Evolutionary conservation across 2,329 filamentous ascomycete species (phyloP).

Genomic region (Colletotrichum caudatum): DNA sequence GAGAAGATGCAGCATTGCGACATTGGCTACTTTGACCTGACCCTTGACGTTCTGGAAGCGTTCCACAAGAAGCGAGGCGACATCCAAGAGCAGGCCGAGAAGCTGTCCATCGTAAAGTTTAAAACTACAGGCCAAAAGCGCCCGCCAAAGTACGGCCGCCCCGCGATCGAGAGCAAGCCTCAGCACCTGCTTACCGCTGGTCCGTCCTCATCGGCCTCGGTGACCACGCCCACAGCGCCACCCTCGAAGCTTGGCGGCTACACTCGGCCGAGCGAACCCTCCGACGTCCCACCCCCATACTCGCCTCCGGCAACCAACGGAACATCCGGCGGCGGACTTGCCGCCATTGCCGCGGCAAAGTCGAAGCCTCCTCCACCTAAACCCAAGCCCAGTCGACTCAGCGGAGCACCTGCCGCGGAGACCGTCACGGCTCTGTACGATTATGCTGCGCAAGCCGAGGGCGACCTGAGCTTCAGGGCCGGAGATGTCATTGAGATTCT

Average conservation of each 20-base stretch:
- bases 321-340: constrained; percentile 54
- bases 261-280: constrained; percentile 55
- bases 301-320: constrained; percentile 56
- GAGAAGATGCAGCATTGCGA: constrained; percentile 98
- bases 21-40: constrained; percentile 97
- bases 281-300: constrained; percentile 76
- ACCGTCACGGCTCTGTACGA: constrained; percentile 94
- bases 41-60: constrained; percentile 89
- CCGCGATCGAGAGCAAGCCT: constrained; percentile 62
- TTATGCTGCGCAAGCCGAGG: constrained; percentile 94
- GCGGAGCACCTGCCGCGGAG: constrained; percentile 74
- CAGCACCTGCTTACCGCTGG: constrained; percentile 66
- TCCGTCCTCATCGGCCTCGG: constrained; percentile 49
- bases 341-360: constrained; percentile 64
- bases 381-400: constrained; percentile 83
- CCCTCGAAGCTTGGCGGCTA: constrained; percentile 52
- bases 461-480: constrained; percentile 89
- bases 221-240: constrained; percentile 38
- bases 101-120: constrained; percentile 87
- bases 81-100: constrained; percentile 86
- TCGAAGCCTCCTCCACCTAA: constrained; percentile 79
- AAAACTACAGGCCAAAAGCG: constrained; percentile 83
- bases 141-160: constrained; percentile 70
- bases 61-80: constrained; percentile 91
- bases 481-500: constrained; percentile 94